These are phyloP conservation scores for Nannochloris sp. DNA, from an alignment of 139 green algal species.

Conservation along the genomic window DNA sequence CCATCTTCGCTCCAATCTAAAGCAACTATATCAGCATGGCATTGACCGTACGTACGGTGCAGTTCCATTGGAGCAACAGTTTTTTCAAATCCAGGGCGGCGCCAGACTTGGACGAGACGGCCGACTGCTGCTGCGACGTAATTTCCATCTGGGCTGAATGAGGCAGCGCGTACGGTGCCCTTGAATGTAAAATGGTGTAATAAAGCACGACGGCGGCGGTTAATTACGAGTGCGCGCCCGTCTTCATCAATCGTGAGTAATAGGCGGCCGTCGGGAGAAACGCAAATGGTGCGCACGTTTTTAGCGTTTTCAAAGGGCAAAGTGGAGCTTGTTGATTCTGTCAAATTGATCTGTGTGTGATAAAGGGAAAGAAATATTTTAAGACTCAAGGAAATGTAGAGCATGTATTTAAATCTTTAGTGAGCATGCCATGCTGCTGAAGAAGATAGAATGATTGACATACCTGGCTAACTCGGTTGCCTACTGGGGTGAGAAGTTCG, in stretches of 20 bases:
- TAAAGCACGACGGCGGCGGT: slow-evolving; percentile 57
- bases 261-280: slow-evolving; percentile 72
- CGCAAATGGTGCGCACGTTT: slow-evolving; percentile 63
- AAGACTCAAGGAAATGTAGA: background rate
- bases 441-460: background rate
- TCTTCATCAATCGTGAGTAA: slow-evolving; percentile 83
- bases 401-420: background rate
- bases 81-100: slow-evolving; percentile 68
- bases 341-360: slow-evolving; percentile 75
- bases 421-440: background rate
- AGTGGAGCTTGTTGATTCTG: slow-evolving; percentile 58
- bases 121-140: slow-evolving; percentile 82
- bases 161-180: slow-evolving; percentile 53
- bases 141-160: slow-evolving; percentile 83
- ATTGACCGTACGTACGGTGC: slow-evolving; percentile 79
- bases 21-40: slow-evolving; percentile 71
- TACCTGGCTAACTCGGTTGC: slow-evolving; percentile 81
- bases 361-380: background rate
- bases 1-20: slow-evolving; percentile 79
- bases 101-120: slow-evolving; percentile 88
- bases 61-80: slow-evolving; percentile 82
- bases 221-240: slow-evolving; percentile 73
- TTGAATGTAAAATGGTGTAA: slow-evolving; percentile 95
- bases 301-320: slow-evolving; percentile 78
- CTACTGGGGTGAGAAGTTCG: slow-evolving; percentile 76